A percentile compares a stretch with the other conserved stretches of the same genome.
These are phyloP conservation scores for Erigeron canadensis DNA, from an alignment of 129 eudicot genomes.

Conservation along the genomic window DNA sequence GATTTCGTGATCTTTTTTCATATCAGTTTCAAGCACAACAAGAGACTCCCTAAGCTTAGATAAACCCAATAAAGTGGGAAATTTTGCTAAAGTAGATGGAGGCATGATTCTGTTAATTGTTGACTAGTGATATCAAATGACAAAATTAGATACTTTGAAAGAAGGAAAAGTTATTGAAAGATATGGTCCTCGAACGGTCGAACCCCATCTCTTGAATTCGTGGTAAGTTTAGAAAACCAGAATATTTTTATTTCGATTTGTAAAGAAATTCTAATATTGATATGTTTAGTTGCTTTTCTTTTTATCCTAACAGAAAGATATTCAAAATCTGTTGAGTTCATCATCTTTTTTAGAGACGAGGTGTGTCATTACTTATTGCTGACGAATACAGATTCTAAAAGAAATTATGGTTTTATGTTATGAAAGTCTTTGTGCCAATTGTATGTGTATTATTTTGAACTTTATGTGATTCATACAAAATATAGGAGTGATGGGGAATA, in stretches of 20 bases:
- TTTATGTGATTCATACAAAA: constrained; percentile 17
- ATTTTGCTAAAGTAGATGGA: too few relatives aligned
- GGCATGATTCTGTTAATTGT: neutral
- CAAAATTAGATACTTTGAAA: too few relatives aligned
- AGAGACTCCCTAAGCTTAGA: too few relatives aligned
- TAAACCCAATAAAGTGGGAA: too few relatives aligned
- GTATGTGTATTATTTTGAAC: constrained; percentile 13
- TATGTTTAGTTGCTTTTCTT: constrained; percentile 13
- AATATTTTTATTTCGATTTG: neutral
- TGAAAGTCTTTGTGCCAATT: neutral
- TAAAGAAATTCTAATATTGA: neutral
- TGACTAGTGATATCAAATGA: too few relatives aligned
- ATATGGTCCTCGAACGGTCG: constrained; percentile 75
- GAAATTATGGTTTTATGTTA: constrained; percentile 16
- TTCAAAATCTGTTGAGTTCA: constrained; percentile 49
- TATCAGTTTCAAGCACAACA: too few relatives aligned
- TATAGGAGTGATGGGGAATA: constrained; percentile 2
- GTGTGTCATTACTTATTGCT: constrained; percentile 13
- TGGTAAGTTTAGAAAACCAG: constrained; percentile 43
- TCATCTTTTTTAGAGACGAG: constrained; percentile 45
- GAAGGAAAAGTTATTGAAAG: constrained; percentile 79
- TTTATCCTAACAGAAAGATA: constrained; percentile 45
- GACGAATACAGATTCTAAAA: constrained; percentile 18
- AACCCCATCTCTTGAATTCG: constrained; percentile 77
- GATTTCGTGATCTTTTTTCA: too few relatives aligned